Percentiles rank a stretch among this genome's conserved stretches.
phyloP scores from a whole-genome alignment of 192 early-diverging fungal genomes.

The Kickxella alabastrina region DNA sequence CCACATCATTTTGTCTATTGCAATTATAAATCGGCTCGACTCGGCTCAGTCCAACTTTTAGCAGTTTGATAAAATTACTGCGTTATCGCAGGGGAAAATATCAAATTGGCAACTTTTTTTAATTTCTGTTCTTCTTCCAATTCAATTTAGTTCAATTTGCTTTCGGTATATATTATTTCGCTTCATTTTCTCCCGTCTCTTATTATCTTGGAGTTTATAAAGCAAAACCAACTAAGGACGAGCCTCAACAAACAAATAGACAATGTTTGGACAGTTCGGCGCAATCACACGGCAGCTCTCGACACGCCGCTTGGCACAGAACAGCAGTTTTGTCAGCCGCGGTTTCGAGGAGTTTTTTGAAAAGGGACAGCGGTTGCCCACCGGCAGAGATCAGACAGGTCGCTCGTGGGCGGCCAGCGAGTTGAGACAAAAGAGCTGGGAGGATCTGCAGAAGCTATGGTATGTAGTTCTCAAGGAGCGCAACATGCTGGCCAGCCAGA shows the following conservation, averaged over 20 bases:
- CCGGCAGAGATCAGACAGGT: conserved; percentile 53
- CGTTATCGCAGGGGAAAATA: too few species aligned
- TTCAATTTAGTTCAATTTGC: too few species aligned
- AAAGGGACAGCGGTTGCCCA: conserved; percentile 52
- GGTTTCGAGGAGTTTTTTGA: conserved; percentile 67
- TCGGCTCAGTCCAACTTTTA: too few species aligned
- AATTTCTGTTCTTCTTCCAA: background rate
- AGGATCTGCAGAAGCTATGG: conserved; percentile 97
- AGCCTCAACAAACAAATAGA: background rate
- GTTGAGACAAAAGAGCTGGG: conserved; percentile 89
- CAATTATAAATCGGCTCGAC: too few species aligned
- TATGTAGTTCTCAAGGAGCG: conserved; percentile 82
- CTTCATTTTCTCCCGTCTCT: too few species aligned
- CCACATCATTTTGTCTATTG: too few species aligned
- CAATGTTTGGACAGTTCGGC: conserved; percentile 32
- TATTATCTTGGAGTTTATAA: too few species aligned
- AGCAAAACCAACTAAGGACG: too few species aligned
- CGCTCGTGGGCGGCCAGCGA: conserved; percentile 87
- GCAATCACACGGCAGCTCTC: conserved; percentile 29
- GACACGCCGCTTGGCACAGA: conserved; percentile 42
- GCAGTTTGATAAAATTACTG: too few species aligned
- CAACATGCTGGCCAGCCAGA: conserved; percentile 72
- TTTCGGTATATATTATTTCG: too few species aligned
- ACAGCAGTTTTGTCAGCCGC: conserved; percentile 47
- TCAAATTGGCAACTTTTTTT: too few species aligned